phyloP scores from a whole-genome alignment of 306 rosid genomes.

The Oxytropis ochrocephala region DNA sequence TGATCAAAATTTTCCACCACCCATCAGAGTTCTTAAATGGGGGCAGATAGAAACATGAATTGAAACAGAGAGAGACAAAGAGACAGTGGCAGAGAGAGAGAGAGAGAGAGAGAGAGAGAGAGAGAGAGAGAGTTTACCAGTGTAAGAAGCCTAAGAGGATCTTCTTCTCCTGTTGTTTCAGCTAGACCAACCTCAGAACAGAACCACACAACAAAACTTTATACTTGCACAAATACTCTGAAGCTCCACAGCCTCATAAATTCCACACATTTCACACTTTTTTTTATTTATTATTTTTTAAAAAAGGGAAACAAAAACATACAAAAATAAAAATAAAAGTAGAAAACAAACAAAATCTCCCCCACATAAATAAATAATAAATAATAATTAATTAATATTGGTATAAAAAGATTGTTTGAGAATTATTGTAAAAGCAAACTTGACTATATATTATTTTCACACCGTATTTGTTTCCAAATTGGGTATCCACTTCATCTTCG shows the following conservation, averaged over 20 bases:
- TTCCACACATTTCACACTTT: constrained; percentile 32
- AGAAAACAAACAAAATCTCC: constrained; percentile 31
- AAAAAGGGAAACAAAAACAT: neutral
- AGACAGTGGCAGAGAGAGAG: neutral
- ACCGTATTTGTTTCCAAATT: neutral
- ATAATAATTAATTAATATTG: neutral
- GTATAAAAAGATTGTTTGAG: neutral
- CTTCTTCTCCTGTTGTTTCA: constrained; percentile 38
- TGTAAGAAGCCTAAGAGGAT: constrained; percentile 37
- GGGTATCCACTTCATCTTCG: constrained; percentile 33
- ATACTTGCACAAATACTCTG: constrained; percentile 21
- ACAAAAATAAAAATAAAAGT: neutral
- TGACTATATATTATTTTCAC: neutral
- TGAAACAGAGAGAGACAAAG: constrained; percentile 1
- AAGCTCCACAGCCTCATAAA: constrained; percentile 62
- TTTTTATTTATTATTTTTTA: neutral
- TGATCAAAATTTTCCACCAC: constrained; percentile 24
- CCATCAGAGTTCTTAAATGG: constrained; percentile 1
- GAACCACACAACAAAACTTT: constrained; percentile 56
- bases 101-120: constrained; percentile 12
- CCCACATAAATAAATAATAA: constrained; percentile 15
- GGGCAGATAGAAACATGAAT: neutral
- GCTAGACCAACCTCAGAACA: constrained; percentile 44
- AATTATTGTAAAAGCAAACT: neutral
- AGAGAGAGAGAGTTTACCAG: constrained; percentile 36